phyloP scores from a whole-genome alignment of 805 yeast genomes.

The Ascoidea tarda region DNA sequence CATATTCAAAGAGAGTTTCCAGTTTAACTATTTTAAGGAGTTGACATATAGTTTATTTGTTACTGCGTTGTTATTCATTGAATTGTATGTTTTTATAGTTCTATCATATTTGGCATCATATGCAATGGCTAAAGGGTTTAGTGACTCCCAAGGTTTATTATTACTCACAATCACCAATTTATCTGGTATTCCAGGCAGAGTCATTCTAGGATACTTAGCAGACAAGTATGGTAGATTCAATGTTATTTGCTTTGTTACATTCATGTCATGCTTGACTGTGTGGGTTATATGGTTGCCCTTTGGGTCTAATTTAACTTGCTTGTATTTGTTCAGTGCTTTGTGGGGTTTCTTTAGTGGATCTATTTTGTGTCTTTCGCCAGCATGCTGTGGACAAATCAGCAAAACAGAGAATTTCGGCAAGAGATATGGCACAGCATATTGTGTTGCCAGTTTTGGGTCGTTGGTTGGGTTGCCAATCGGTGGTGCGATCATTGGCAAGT shows the following conservation, averaged over 20 bases:
- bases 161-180: conserved; percentile 30
- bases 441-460: conserved; percentile 41
- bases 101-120: conserved; percentile 37
- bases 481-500: conserved; percentile 30
- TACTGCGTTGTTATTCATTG: conserved; percentile 31
- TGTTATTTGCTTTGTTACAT: conserved; percentile 26
- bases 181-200: conserved; percentile 28
- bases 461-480: conserved; percentile 34
- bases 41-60: conserved; percentile 26
- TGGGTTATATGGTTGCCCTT: conserved; percentile 25
- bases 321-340: conserved; percentile 28
- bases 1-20: conserved; percentile 10
- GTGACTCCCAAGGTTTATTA: conserved; percentile 25
- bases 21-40: conserved; percentile 28
- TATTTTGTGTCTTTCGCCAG: conserved; percentile 39
- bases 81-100: conserved; percentile 28
- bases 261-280: conserved; percentile 17
- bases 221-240: conserved; percentile 40
- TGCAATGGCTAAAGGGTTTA: conserved; percentile 31
- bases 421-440: conserved; percentile 43
- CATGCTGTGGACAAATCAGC: conserved; percentile 44
- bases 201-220: conserved; percentile 27
- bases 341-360: conserved; percentile 44
- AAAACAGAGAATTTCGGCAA: conserved; percentile 37
- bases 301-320: conserved; percentile 18